These are phyloP conservation scores for Sanghuangporus sanghuang DNA, from an alignment of 1,284 basidiomycete species.

Conservation along the genomic window DNA sequence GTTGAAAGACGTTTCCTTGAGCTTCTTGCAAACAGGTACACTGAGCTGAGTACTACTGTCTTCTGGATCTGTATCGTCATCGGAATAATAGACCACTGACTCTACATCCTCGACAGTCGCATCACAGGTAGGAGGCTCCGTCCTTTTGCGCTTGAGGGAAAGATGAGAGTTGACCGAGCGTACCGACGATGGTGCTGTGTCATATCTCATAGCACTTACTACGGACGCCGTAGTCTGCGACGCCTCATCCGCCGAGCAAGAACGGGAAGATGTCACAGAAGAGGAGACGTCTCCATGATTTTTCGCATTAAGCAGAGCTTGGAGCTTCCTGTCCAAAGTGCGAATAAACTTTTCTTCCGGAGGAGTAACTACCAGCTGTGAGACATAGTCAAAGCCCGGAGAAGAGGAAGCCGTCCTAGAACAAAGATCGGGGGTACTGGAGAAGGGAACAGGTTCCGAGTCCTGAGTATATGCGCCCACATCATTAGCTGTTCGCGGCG, in stretches of 20 bases:
- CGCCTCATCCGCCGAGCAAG: not conserved
- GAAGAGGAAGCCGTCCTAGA: slow-evolving; percentile 1
- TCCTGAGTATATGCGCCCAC: not conserved
- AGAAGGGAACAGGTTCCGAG: slow-evolving; percentile 6
- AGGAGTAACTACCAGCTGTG: slow-evolving; percentile 8
- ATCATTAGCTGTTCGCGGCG: not conserved
- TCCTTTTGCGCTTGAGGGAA: slow-evolving; percentile 11
- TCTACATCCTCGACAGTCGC: not conserved
- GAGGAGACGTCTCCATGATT: not conserved
- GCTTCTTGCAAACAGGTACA: slow-evolving; percentile 8
- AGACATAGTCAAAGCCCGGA: not conserved
- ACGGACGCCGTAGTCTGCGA: not conserved
- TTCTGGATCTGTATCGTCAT: not conserved
- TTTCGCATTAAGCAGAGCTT: not conserved
- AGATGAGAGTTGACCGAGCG: not conserved
- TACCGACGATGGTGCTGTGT: not conserved
- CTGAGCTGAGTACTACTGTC: not conserved
- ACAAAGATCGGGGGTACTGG: slow-evolving; percentile 15
- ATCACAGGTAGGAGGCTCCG: not conserved
- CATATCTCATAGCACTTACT: not conserved
- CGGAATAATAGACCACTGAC: not conserved
- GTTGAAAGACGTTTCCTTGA: slow-evolving; percentile 15
- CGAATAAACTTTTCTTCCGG: slow-evolving; percentile 5
- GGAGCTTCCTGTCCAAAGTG: slow-evolving; percentile 8
- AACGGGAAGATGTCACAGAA: not conserved